Conservation (phyloP, 345 rosid genomes). For the Litchi chinensis region DNA sequence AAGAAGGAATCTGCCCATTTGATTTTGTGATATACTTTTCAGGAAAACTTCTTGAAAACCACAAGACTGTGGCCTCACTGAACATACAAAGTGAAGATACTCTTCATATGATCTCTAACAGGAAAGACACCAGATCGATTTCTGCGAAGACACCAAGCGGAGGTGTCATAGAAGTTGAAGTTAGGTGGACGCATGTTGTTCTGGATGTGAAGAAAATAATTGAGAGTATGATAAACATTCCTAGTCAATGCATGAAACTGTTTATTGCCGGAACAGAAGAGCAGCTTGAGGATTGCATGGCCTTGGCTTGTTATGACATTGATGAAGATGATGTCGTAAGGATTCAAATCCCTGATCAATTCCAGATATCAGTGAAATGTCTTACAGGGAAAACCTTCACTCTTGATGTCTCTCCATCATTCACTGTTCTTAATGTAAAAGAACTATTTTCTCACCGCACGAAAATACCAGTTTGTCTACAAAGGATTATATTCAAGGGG, state of each 20-base stretch:
- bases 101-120: not conserved
- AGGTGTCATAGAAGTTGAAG: not conserved
- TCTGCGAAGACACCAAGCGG: not conserved
- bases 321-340: not conserved
- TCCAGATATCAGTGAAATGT: not conserved
- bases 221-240: not conserved
- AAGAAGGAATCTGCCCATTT: not conserved
- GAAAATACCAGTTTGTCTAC: not conserved
- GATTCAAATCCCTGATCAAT: not conserved
- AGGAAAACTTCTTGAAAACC: not conserved
- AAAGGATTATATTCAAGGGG: not conserved
- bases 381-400: too few relatives aligned
- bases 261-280: not conserved
- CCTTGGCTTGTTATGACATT: not conserved
- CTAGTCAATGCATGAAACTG: not conserved
- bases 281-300: not conserved
- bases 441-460: not conserved
- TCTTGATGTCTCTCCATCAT: too few relatives aligned
- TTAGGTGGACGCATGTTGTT: not conserved
- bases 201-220: not conserved
- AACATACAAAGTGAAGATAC: not conserved
- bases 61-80: not conserved
- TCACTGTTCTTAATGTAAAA: too few relatives aligned
- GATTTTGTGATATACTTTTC: not conserved
- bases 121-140: not conserved